Evolutionary conservation across 805 yeast genomes (phyloP).

Genomic region (Kregervanrija fluxuum): DNA sequence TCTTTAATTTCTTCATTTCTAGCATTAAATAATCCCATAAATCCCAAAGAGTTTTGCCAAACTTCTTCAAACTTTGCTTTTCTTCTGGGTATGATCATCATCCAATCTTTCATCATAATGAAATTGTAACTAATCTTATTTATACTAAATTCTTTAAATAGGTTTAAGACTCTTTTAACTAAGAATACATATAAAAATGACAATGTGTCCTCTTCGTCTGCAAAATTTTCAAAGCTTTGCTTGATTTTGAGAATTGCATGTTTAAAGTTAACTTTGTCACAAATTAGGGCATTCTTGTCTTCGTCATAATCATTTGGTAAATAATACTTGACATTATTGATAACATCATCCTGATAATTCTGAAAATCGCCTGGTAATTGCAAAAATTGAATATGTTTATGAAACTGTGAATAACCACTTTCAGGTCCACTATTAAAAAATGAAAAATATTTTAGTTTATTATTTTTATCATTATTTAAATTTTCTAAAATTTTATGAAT

Average conservation of each 20-base stretch:
- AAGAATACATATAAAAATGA: conserved; percentile 66
- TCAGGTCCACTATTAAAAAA: conserved; percentile 85
- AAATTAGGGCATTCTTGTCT: conserved; percentile 51
- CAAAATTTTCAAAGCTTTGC: conserved; percentile 28
- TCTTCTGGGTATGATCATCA: conserved; percentile 81
- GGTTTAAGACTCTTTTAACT: conserved; percentile 63
- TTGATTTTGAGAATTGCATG: conserved; percentile 73
- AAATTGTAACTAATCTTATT: conserved; percentile 68
- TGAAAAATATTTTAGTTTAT: conserved; percentile 52
- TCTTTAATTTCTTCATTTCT: conserved; percentile 53
- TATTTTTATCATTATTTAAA: conserved; percentile 36
- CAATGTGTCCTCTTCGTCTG: conserved; percentile 47
- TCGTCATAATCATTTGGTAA: conserved; percentile 40
- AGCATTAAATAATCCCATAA: conserved; percentile 70
- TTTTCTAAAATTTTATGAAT: conserved; percentile 47
- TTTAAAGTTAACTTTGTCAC: conserved; percentile 62
- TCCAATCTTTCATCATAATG: conserved; percentile 73
- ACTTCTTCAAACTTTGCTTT: conserved; percentile 43
- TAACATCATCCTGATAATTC: conserved; percentile 50
- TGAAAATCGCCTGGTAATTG: conserved; percentile 53
- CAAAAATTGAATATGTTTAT: conserved; percentile 86
- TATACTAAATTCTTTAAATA: conserved; percentile 44
- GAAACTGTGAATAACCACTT: conserved; percentile 93
- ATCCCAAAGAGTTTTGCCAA: conserved; percentile 77
- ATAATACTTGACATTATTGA: conserved; percentile 39